These are phyloP conservation scores for Lentinula raphanica DNA, from an alignment of 768 basidiomycete genomes.

Conservation along the genomic window DNA sequence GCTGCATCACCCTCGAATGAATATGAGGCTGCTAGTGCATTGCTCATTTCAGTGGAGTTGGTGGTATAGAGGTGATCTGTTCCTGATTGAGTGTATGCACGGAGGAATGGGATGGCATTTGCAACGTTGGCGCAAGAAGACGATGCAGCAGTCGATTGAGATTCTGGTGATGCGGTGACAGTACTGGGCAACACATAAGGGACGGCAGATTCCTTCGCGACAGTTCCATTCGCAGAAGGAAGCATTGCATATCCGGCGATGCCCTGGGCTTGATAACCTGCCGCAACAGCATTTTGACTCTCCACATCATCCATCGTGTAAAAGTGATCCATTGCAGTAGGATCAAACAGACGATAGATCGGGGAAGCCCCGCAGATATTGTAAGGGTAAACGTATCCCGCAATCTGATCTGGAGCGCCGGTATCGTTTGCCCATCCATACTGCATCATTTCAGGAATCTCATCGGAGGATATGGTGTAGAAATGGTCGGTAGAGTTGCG, in stretches of 20 bases:
- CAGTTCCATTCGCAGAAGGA: neutral
- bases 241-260: neutral
- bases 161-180: neutral
- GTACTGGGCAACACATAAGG: neutral
- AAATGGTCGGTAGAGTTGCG: neutral
- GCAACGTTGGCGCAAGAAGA: neutral
- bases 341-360: neutral
- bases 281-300: neutral
- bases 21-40: neutral
- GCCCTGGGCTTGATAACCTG: neutral
- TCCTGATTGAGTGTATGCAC: neutral
- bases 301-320: neutral
- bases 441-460: neutral
- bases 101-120: neutral
- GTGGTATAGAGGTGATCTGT: neutral
- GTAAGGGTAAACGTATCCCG: slow-evolving; percentile 1
- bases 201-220: neutral
- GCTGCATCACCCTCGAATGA: neutral
- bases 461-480: neutral
- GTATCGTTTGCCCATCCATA: neutral
- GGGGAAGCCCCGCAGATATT: neutral
- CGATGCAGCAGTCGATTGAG: neutral
- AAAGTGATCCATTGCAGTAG: neutral
- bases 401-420: neutral
- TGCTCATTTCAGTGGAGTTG: neutral